phyloP scores from a whole-genome alignment of 805 yeast genomes.

The Maudiozyma barnettii region DNA sequence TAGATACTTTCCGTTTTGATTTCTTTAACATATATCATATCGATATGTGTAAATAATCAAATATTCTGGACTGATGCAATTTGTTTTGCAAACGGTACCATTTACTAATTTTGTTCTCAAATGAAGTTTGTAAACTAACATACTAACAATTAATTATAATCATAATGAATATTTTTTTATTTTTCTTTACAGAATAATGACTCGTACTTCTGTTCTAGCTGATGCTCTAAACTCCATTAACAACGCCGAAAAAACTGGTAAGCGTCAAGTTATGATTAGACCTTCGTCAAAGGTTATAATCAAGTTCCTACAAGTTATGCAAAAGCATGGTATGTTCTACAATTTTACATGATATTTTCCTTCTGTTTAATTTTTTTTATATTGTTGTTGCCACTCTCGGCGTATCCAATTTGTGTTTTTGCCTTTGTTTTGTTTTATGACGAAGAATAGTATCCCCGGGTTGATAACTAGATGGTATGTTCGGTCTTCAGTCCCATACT shows the following conservation, averaged over 20 bases:
- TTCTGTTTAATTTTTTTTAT: background rate
- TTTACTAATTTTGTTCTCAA: background rate
- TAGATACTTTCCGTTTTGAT: background rate
- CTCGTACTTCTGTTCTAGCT: constrained; percentile 96
- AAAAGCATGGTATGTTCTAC: constrained; percentile 66
- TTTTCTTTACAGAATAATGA: constrained; percentile 47
- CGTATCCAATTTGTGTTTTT: too few species aligned
- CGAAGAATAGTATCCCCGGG: constrained; percentile 44
- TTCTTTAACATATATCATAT: background rate
- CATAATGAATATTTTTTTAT: background rate
- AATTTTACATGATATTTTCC: background rate
- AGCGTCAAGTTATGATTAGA: constrained; percentile 96
- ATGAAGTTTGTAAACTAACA: background rate
- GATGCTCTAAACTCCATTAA: constrained; percentile 96
- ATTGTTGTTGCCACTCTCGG: too few species aligned
- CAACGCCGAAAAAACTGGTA: constrained; percentile 99
- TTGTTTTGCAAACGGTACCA: background rate
- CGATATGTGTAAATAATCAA: background rate
- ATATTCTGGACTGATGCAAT: background rate
- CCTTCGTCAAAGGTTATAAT: constrained; percentile 96
- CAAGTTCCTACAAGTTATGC: constrained; percentile 93
- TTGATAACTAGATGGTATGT: constrained; percentile 97
- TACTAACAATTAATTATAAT: background rate
- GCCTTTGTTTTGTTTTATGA: background rate
- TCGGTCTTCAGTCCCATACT: constrained; percentile 78